Evolutionary conservation across 257 asterid species (phyloP).

Genomic region (Prunella vulgaris): DNA sequence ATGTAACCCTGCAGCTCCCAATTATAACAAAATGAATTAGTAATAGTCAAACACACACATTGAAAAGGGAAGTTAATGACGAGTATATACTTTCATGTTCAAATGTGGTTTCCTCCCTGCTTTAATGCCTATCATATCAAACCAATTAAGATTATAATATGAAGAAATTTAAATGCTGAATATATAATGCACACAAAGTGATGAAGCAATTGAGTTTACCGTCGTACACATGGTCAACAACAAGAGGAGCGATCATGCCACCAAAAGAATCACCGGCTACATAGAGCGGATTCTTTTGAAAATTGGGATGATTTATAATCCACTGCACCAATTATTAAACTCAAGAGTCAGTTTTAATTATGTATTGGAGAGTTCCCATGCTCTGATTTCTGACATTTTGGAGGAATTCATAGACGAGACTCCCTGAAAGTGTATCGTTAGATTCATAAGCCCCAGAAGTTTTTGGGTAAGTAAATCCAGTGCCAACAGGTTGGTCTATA

Average conservation of each 20-base stretch:
- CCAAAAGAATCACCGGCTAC: constrained; percentile 29
- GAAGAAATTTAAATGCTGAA: too few relatives aligned
- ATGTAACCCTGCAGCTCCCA: constrained; percentile 30
- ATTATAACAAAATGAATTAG: neutral
- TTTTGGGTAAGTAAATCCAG: constrained; percentile 35
- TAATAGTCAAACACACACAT: neutral
- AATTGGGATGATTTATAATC: constrained; percentile 31
- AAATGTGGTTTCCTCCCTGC: constrained; percentile 16
- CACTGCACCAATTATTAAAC: constrained; percentile 24
- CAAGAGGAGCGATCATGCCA: constrained; percentile 18
- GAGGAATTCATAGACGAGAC: constrained; percentile 19
- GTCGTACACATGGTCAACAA: constrained; percentile 15
- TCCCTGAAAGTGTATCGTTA: constrained; percentile 14
- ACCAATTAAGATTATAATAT: too few relatives aligned
- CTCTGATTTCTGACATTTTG: constrained; percentile 22
- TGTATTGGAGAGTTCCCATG: too few relatives aligned
- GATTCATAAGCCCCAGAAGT: constrained; percentile 13
- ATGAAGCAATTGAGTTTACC: constrained; percentile 11
- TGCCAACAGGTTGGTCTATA: constrained; percentile 34
- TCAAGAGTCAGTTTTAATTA: too few relatives aligned
- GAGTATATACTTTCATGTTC: constrained; percentile 33
- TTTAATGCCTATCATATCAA: constrained; percentile 22
- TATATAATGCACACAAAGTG: neutral
- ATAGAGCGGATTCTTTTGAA: constrained; percentile 29
- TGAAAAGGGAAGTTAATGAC: neutral